These are phyloP conservation scores for Helenozyma rhizophorensis DNA, from an alignment of 805 yeast genomes.

Conservation along the genomic window DNA sequence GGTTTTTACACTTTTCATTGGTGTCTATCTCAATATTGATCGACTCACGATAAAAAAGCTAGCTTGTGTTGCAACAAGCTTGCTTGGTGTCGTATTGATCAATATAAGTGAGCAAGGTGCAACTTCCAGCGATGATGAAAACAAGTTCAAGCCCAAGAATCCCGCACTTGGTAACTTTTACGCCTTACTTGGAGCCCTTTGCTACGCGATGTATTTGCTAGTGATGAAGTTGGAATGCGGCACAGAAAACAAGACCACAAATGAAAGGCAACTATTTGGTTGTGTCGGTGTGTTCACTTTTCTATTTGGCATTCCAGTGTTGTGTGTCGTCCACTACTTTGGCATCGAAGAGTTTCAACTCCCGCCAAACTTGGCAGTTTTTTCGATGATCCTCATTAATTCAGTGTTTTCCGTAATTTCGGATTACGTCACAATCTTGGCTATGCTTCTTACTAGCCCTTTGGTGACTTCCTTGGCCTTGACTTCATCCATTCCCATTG, in stretches of 20 bases:
- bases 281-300: constrained; percentile 42
- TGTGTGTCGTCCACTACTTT: constrained; percentile 30
- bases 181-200: constrained; percentile 43
- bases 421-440: constrained; percentile 47
- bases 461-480: constrained; percentile 47
- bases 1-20: constrained; percentile 45
- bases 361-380: constrained; percentile 32
- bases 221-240: constrained; percentile 44
- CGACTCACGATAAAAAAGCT: constrained; percentile 37
- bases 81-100: constrained; percentile 43
- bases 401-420: constrained; percentile 46
- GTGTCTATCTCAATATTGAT: constrained; percentile 39
- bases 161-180: constrained; percentile 43
- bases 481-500: constrained; percentile 50
- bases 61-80: constrained; percentile 41
- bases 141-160: constrained; percentile 29
- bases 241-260: constrained; percentile 36
- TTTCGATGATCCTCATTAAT: constrained; percentile 33
- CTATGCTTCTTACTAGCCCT: constrained; percentile 52
- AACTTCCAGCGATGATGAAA: constrained; percentile 7
- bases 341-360: constrained; percentile 39
- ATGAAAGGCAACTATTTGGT: constrained; percentile 46
- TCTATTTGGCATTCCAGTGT: constrained; percentile 35
- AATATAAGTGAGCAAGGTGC: constrained; percentile 31
- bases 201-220: constrained; percentile 43